Conservation (phyloP, 345 rosid genomes). For the Brassica cretica region DNA sequence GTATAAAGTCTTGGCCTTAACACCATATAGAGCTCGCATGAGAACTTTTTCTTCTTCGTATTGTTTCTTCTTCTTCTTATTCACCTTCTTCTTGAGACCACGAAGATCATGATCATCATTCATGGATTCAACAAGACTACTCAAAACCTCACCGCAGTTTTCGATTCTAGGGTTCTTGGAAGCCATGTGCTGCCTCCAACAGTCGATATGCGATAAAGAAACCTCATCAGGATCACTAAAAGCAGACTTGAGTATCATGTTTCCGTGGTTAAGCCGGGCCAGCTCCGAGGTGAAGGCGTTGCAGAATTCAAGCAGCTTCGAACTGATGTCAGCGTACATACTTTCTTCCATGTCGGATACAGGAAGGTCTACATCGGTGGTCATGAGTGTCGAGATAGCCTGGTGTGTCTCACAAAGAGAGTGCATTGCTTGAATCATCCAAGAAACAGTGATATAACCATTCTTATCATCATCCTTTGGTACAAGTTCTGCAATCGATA, state of each 20-base stretch:
- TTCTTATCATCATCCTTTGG: conserved; percentile 46
- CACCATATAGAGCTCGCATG: conserved; percentile 77
- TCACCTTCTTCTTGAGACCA: conserved; percentile 11
- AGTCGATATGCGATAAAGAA: conserved; percentile 48
- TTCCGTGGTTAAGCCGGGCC: conserved; percentile 63
- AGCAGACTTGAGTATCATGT: conserved; percentile 63
- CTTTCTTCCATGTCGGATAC: conserved; percentile 71
- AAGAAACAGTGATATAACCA: conserved; percentile 58
- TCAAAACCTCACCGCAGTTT: conserved; percentile 52
- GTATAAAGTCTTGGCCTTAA: conserved; percentile 66
- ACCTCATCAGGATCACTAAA: conserved; percentile 45
- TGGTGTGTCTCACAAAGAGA: conserved; percentile 68
- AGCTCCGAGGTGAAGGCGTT: conserved; percentile 71
- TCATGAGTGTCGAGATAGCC: conserved; percentile 50
- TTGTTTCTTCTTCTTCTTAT: conserved; percentile 56
- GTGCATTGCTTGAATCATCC: conserved; percentile 78
- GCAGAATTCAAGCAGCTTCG: conserved; percentile 75
- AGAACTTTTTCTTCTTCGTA: conserved; percentile 71
- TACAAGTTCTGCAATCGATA: conserved; percentile 55
- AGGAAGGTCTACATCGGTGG: conserved; percentile 60
- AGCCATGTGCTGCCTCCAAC: conserved; percentile 61
- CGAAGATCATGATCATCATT: conserved; percentile 12
- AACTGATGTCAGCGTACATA: conserved; percentile 65
- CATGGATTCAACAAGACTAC: conserved; percentile 47
- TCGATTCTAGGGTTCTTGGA: conserved; percentile 62